Conservation (phyloP, 2,329 filamentous ascomycete species). For the Colletotrichum agaves region DNA sequence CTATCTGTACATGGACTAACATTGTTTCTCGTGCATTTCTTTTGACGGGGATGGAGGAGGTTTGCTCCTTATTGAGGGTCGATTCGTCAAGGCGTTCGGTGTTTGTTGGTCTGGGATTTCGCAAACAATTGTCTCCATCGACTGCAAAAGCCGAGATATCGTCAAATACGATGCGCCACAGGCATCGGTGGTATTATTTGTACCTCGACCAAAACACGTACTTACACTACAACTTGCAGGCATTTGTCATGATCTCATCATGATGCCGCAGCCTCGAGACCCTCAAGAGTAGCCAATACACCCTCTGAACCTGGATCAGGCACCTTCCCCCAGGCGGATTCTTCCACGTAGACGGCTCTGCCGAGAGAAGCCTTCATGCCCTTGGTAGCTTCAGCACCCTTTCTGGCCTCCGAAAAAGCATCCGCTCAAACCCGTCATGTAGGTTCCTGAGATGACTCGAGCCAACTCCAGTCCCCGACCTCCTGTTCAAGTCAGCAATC, state of each 20-base stretch:
- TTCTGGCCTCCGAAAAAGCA: slow-evolving; percentile 66
- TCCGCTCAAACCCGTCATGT: slow-evolving; percentile 77
- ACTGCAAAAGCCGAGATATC: neutral
- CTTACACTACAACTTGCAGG: neutral
- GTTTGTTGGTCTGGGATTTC: neutral
- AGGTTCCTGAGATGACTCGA: slow-evolving; percentile 70
- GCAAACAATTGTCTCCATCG: too few relatives aligned
- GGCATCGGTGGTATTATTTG: neutral
- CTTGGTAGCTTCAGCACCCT: slow-evolving; percentile 75
- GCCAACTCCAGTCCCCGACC: slow-evolving; percentile 9
- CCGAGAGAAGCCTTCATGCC: slow-evolving; percentile 79
- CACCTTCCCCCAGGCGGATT: slow-evolving; percentile 73
- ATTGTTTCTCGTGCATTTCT: neutral
- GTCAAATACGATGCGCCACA: neutral
- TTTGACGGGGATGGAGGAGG: neutral
- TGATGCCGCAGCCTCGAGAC: slow-evolving; percentile 55
- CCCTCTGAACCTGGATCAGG: slow-evolving; percentile 75
- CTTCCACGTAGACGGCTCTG: slow-evolving; percentile 78
- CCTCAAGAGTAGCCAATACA: slow-evolving; percentile 72
- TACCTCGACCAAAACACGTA: neutral
- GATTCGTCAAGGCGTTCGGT: neutral
- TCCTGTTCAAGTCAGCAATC: neutral
- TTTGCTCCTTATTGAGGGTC: neutral
- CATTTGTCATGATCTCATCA: neutral
- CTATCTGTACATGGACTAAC: too few relatives aligned